Conservation (phyloP, 352 stramenopile genomes). For the Pythium pectinolyticum region DNA sequence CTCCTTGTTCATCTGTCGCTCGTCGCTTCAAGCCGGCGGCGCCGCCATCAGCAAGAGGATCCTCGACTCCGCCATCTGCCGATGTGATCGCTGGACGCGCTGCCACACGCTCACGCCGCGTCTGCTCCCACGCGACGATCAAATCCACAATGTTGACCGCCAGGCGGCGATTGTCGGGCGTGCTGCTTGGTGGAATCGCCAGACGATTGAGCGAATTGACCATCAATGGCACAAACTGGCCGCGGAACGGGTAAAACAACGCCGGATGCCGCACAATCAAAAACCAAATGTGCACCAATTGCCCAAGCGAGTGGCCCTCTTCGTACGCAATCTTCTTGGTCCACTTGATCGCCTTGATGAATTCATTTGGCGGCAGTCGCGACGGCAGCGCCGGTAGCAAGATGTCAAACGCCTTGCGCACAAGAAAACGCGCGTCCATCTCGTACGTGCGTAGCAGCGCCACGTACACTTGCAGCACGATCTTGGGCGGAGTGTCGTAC, state of each 20-base stretch:
- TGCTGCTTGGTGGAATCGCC: conserved; percentile 92
- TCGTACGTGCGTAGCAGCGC: conserved; percentile 94
- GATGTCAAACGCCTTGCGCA: conserved; percentile 94
- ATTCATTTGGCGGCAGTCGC: conserved; percentile 89
- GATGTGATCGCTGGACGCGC: conserved; percentile 12
- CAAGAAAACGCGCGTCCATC: conserved; percentile 93
- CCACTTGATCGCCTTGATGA: conserved; percentile 96
- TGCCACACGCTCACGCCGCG: conserved; percentile 66
- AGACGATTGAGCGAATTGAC: conserved; percentile 95
- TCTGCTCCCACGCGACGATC: conserved; percentile 95
- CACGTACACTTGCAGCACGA: conserved; percentile 96
- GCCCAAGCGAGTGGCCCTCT: conserved; percentile 93
- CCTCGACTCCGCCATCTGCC: too few relatives aligned
- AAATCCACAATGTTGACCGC: conserved; percentile 95
- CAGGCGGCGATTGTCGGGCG: conserved; percentile 92
- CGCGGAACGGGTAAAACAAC: conserved; percentile 92
- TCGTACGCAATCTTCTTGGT: conserved; percentile 98
- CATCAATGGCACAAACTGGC: conserved; percentile 95
- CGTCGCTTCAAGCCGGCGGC: conserved; percentile 16
- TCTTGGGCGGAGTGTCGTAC: conserved; percentile 96
- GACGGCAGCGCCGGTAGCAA: conserved; percentile 92
- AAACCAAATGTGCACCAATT: conserved; percentile 98
- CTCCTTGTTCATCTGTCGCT: neutral
- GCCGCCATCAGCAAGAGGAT: too few relatives aligned
- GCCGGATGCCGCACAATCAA: conserved; percentile 93